phyloP scores from a whole-genome alignment of 768 basidiomycete genomes.

The Boletus barrowsii region DNA sequence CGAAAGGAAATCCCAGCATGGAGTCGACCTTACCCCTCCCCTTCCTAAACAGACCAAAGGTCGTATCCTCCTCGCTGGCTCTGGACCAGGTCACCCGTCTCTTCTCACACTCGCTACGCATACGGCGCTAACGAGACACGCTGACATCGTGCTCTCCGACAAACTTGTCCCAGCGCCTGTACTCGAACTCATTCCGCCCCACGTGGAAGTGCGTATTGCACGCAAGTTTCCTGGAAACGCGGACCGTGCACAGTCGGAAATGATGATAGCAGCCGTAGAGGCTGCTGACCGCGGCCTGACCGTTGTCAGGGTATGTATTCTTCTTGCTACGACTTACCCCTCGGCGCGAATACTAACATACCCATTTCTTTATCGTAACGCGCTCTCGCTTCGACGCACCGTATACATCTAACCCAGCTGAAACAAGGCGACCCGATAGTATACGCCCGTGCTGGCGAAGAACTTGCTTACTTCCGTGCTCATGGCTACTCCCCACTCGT shows the following conservation, averaged over 20 bases:
- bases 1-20: conserved; percentile 35
- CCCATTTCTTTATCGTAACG: not conserved
- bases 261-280: conserved; percentile 89
- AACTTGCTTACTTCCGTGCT: conserved; percentile 86
- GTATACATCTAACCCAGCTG: conserved; percentile 47
- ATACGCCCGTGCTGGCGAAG: conserved; percentile 93
- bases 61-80: conserved; percentile 86
- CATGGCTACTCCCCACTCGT: conserved; percentile 82
- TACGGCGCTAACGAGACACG: conserved; percentile 69
- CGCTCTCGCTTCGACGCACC: too few species aligned
- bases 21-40: conserved; percentile 16
- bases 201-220: conserved; percentile 79
- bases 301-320: conserved; percentile 73
- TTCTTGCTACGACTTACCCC: not conserved
- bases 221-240: conserved; percentile 98
- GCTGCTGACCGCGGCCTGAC: conserved; percentile 76
- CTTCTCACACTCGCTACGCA: conserved; percentile 88
- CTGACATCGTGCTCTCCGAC: conserved; percentile 90
- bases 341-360: not conserved
- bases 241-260: conserved; percentile 89
- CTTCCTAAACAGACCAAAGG: conserved; percentile 39
- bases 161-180: conserved; percentile 93
- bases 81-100: conserved; percentile 93
- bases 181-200: conserved; percentile 74
- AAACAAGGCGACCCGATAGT: conserved; percentile 98